Evolutionary conservation across 129 eudicot species (phyloP).

Genomic region (Arctium lappa): DNA sequence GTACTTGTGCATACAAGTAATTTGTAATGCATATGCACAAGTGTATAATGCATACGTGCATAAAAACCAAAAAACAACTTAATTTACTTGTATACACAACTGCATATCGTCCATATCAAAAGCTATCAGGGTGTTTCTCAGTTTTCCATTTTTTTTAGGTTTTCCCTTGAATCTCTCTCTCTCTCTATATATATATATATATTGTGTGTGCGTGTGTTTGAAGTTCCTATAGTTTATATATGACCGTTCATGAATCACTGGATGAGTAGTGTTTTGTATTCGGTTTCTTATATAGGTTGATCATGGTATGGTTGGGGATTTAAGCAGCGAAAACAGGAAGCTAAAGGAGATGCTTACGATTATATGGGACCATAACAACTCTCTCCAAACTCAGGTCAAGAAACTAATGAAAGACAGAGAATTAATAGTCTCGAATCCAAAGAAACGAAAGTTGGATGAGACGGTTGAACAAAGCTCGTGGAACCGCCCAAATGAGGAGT

Average conservation of each 20-base stretch:
- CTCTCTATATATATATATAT: no score
- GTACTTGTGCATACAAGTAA: no score
- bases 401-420: constrained; percentile 26
- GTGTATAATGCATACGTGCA: no score
- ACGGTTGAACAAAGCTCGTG: constrained; percentile 16
- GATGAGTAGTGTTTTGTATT: background rate
- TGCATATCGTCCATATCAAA: no score
- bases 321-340: constrained; percentile 52
- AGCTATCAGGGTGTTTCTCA: no score
- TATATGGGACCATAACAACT: constrained; percentile 24
- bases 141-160: no score
- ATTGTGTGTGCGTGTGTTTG: background rate
- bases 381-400: constrained; percentile 29
- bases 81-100: no score
- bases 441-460: constrained; percentile 38
- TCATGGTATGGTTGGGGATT: constrained; percentile 2
- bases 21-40: no score
- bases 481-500: background rate
- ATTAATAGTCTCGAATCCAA: background rate
- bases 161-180: no score
- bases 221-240: background rate
- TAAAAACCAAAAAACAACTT: no score
- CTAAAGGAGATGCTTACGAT: constrained; percentile 38
- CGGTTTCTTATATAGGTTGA: background rate
- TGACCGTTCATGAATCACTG: background rate